A percentile compares a stretch with the other conserved stretches of the same genome.
Conservation (phyloP, 495 filamentous ascomycete species). For the Xylaria scruposa region DNA sequence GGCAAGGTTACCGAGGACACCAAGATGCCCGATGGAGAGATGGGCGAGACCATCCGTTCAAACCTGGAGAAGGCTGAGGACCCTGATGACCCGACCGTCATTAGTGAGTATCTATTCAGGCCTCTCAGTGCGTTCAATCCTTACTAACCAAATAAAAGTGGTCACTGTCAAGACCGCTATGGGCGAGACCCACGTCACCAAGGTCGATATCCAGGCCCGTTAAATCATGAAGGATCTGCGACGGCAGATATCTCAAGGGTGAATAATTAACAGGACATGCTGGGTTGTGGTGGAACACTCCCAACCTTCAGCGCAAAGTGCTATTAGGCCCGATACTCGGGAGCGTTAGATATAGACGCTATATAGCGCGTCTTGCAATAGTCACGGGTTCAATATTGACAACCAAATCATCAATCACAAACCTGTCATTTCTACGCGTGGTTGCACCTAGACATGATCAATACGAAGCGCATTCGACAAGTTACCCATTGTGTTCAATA, state of each 20-base stretch:
- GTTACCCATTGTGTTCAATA: not conserved
- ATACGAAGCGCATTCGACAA: conserved; percentile 10
- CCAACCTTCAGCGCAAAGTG: conserved; percentile 3
- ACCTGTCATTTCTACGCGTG: conserved; percentile 12
- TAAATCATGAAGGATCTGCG: conserved; percentile 2
- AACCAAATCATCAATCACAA: not conserved
- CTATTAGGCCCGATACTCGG: conserved; percentile 2
- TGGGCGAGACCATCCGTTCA: conserved; percentile 67
- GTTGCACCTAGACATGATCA: conserved; percentile 20
- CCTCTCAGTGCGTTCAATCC: conserved; percentile 10
- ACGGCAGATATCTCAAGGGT: not conserved
- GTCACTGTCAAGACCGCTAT: conserved; percentile 92
- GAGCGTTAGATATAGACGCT: conserved; percentile 21
- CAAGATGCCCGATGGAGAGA: conserved; percentile 87
- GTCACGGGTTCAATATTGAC: conserved; percentile 13
- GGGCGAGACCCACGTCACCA: conserved; percentile 91
- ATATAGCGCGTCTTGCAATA: conserved; percentile 25
- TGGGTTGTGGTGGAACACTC: conserved; percentile 11
- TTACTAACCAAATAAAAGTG: conserved; percentile 60
- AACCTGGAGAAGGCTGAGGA: conserved; percentile 18
- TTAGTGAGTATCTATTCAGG: conserved; percentile 71
- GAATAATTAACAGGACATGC: conserved; percentile 6
- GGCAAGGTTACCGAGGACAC: conserved; percentile 92
- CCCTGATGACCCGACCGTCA: conserved; percentile 71
- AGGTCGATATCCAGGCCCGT: conserved; percentile 65